Evolutionary conservation across 345 rosid species (phyloP).

Genomic region (Populus ilicifolia): DNA sequence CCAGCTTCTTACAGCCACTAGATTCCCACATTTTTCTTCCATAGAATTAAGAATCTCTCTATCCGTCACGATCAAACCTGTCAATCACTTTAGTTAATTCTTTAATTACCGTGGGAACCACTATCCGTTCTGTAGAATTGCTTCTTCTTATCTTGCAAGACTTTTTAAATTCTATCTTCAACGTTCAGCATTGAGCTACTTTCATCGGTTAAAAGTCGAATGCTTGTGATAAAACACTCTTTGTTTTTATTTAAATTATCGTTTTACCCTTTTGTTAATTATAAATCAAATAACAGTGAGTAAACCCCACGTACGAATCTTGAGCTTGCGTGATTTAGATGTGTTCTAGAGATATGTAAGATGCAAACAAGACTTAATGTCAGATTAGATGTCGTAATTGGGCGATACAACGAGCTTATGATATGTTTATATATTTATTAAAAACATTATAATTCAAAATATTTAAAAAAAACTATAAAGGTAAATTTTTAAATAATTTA

Average conservation of each 20-base stretch:
- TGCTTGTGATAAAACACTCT: slow-evolving; percentile 36
- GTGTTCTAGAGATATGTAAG: no score
- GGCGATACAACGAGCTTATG: no score
- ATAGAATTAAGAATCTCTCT: slow-evolving; percentile 32
- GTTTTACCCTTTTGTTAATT: background rate
- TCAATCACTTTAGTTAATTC: background rate
- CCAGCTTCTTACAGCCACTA: slow-evolving; percentile 41
- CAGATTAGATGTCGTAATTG: no score
- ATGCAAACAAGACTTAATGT: no score
- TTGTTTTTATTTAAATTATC: background rate
- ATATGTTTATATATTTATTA: no score
- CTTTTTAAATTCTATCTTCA: background rate
- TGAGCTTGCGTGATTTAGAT: no score
- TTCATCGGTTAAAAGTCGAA: slow-evolving; percentile 20
- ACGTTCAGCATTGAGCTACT: slow-evolving; percentile 12
- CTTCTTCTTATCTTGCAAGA: background rate
- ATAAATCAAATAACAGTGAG: background rate
- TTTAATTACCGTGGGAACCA: background rate
- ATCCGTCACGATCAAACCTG: background rate
- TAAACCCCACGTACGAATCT: no score
- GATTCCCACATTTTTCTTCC: slow-evolving; percentile 38
- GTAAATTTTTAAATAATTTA: no score
- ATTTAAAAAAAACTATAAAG: no score
- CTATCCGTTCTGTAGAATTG: background rate
- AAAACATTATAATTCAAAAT: no score